A percentile compares a stretch with the other conserved stretches of the same genome.
These are phyloP conservation scores for Calonectria fujianensis DNA, from an alignment of 2,329 filamentous ascomycete species.

Conservation along the genomic window DNA sequence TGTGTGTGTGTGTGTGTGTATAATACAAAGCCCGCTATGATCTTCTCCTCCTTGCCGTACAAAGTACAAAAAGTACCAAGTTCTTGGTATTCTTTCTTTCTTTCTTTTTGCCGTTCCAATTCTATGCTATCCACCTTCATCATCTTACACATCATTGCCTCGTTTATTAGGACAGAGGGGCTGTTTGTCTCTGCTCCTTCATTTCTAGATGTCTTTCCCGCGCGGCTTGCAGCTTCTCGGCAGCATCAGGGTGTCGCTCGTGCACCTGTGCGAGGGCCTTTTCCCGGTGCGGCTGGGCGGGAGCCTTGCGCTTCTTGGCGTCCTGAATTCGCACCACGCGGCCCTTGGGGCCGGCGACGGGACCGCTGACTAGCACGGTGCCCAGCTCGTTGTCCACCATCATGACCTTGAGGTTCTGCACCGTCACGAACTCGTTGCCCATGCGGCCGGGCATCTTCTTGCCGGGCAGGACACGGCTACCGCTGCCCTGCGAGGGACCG, in stretches of 20 bases:
- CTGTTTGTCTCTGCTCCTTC: constrained; percentile 67
- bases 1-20: constrained; percentile 61
- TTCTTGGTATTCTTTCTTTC: constrained; percentile 18
- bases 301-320: constrained; percentile 86
- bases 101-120: constrained; percentile 20
- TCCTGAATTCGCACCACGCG: constrained; percentile 91
- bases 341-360: constrained; percentile 91
- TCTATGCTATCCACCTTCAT: constrained; percentile 58
- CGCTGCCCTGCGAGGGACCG: constrained; percentile 92
- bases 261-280: constrained; percentile 65
- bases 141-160: constrained; percentile 53
- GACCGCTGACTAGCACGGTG: constrained; percentile 90
- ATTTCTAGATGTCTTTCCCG: constrained; percentile 71
- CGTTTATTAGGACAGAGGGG: constrained; percentile 46
- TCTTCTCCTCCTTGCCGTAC: constrained; percentile 49
- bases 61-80: constrained; percentile 44
- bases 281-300: constrained; percentile 69
- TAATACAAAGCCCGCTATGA: constrained; percentile 63
- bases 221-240: constrained; percentile 68
- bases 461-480: constrained; percentile 92
- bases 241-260: constrained; percentile 69
- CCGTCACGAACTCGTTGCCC: constrained; percentile 91
- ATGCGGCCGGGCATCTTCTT: constrained; percentile 99
- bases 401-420: constrained; percentile 93
- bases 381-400: constrained; percentile 92